Evolutionary conservation across 805 yeast genomes (phyloP).

Genomic region (Candida boidinii): DNA sequence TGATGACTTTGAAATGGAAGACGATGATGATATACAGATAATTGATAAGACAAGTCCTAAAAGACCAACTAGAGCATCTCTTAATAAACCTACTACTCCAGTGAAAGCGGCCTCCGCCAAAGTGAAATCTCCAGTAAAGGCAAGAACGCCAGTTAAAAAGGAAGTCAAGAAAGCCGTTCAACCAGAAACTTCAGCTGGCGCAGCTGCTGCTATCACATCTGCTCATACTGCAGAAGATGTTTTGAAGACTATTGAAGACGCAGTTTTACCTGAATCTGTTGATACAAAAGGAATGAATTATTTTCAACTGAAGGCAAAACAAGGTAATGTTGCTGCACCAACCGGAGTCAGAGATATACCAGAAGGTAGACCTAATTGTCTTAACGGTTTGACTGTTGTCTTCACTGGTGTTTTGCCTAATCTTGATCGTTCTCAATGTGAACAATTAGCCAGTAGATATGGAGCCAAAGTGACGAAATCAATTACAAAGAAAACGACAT

Average conservation of each 20-base stretch:
- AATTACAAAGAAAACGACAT: slow-evolving; percentile 74
- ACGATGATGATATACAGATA: too few relatives aligned
- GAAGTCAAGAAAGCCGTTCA: too few relatives aligned
- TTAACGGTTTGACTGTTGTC: slow-evolving; percentile 83
- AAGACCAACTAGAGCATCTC: too few relatives aligned
- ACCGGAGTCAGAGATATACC: slow-evolving; percentile 49
- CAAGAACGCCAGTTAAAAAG: too few relatives aligned
- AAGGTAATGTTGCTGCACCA: slow-evolving; percentile 23
- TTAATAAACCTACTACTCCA: slow-evolving; percentile 4
- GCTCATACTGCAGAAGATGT: slow-evolving; percentile 43
- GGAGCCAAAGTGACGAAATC: slow-evolving; percentile 90
- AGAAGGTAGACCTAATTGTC: slow-evolving; percentile 76
- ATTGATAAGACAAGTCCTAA: too few relatives aligned
- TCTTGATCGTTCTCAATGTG: slow-evolving; percentile 68
- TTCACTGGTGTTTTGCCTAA: slow-evolving; percentile 87
- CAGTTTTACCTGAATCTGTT: slow-evolving; percentile 40
- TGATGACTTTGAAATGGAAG: too few relatives aligned
- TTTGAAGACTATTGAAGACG: slow-evolving; percentile 63
- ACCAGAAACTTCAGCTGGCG: too few relatives aligned
- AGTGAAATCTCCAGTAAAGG: not conserved
- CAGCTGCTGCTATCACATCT: not conserved
- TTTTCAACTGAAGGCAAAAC: slow-evolving; percentile 47
- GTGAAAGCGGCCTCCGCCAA: too few relatives aligned
- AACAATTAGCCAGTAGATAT: slow-evolving; percentile 67
- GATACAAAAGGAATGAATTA: slow-evolving; percentile 39